Conservation (phyloP, 257 asterid genomes). For the Haberlea rhodopensis region DNA sequence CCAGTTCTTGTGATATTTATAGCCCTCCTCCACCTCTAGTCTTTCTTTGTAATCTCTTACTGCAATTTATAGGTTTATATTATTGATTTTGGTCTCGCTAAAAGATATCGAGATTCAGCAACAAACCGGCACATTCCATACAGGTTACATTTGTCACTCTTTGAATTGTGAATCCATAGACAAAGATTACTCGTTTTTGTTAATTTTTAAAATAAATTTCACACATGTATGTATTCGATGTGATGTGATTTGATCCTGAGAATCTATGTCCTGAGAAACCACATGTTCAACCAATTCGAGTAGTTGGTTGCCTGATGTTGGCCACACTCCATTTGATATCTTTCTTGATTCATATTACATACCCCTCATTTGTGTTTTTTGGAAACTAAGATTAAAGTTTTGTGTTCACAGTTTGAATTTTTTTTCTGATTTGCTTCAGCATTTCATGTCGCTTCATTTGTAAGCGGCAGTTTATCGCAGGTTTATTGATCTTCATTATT, state of each 20-base stretch:
- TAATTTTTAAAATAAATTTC: neutral
- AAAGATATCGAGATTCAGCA: slow-evolving; percentile 81
- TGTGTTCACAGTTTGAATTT: neutral
- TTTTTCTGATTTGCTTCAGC: slow-evolving; percentile 9
- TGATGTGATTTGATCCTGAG: slow-evolving; percentile 18
- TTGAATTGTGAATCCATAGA: neutral
- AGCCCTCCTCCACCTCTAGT: slow-evolving; percentile 3
- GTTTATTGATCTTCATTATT: slow-evolving; percentile 17
- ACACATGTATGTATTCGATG: slow-evolving; percentile 22
- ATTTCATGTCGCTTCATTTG: slow-evolving; percentile 8
- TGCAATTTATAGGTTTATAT: slow-evolving; percentile 61
- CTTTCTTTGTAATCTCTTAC: slow-evolving; percentile 14
- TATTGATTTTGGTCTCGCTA: slow-evolving; percentile 94
- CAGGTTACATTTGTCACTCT: slow-evolving; percentile 43
- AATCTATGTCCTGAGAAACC: neutral
- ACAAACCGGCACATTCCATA: slow-evolving; percentile 87
- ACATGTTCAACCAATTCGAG: neutral
- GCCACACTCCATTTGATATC: slow-evolving; percentile 8
- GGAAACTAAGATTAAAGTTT: slow-evolving; percentile 2
- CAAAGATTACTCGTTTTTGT: too few species aligned
- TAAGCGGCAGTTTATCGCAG: slow-evolving; percentile 9
- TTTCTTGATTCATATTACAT: slow-evolving; percentile 7
- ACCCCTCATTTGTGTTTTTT: neutral
- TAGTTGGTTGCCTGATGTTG: neutral
- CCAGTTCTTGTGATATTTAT: slow-evolving; percentile 14